phyloP scores from a whole-genome alignment of 306 rosid species.

The Trifolium subterraneum region DNA sequence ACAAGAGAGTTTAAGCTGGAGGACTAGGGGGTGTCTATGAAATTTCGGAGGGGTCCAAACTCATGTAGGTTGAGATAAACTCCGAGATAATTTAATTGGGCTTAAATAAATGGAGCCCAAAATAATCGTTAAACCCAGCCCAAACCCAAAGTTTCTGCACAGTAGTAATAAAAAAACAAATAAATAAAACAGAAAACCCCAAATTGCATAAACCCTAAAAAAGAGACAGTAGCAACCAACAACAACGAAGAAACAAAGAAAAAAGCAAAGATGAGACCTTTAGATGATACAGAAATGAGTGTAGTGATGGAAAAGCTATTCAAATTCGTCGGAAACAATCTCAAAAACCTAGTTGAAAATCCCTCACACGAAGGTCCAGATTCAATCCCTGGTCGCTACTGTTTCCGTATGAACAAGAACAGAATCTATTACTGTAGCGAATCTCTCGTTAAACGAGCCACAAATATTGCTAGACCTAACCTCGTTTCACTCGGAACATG shows the following conservation, averaged over 20 bases:
- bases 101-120: not conserved
- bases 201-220: slow-evolving; percentile 32
- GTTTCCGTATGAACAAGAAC: slow-evolving; percentile 91
- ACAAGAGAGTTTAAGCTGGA: too few relatives aligned
- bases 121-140: not conserved
- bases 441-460: slow-evolving; percentile 83
- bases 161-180: not conserved
- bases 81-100: not conserved
- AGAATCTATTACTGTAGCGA: slow-evolving; percentile 78
- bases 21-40: too few relatives aligned
- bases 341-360: slow-evolving; percentile 81
- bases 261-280: slow-evolving; percentile 68
- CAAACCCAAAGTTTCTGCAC: not conserved
- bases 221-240: not conserved
- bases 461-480: slow-evolving; percentile 69
- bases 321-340: slow-evolving; percentile 89
- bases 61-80: too few relatives aligned
- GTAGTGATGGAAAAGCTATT: slow-evolving; percentile 81
- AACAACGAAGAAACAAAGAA: not conserved
- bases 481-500: slow-evolving; percentile 80
- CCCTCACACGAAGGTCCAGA: slow-evolving; percentile 94
- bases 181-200: slow-evolving; percentile 19
- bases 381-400: slow-evolving; percentile 71
- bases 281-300: slow-evolving; percentile 81
- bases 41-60: too few relatives aligned